Conservation (phyloP, 2,329 filamentous ascomycete genomes). For the Aspergillus spinulosporus region DNA sequence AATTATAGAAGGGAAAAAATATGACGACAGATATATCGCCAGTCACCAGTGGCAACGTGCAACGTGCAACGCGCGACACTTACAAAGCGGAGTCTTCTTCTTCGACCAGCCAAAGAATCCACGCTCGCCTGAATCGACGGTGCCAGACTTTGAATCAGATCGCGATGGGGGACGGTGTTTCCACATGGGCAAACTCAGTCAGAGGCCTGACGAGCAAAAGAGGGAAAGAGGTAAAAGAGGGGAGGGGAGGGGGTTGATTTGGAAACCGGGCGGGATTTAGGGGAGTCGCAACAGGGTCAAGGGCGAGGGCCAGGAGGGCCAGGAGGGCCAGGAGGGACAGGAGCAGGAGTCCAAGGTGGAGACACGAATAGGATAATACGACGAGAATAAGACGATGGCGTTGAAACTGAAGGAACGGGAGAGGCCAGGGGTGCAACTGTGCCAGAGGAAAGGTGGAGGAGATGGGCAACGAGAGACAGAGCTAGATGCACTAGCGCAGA, state of each 20-base stretch:
- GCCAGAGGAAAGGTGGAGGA: conserved; percentile 1
- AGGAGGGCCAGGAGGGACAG: not conserved
- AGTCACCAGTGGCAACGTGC: not conserved
- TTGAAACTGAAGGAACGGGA: conserved; percentile 13
- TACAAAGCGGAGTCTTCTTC: conserved; percentile 36
- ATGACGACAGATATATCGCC: not conserved
- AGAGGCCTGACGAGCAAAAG: conserved; percentile 20
- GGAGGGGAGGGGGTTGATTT: not conserved
- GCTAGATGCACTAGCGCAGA: conserved; percentile 8
- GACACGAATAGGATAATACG: not conserved
- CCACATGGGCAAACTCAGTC: conserved; percentile 36
- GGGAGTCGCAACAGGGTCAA: not conserved
- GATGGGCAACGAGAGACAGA: conserved; percentile 6
- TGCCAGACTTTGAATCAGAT: conserved; percentile 42
- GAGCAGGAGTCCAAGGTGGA: conserved; percentile 2
- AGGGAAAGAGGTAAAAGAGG: conserved; percentile 3
- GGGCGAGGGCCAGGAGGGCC: conserved; percentile 12
- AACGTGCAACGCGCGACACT: conserved; percentile 20
- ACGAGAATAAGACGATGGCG: conserved; percentile 4
- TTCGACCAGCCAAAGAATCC: conserved; percentile 39
- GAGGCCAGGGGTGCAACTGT: conserved; percentile 2
- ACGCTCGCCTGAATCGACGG: conserved; percentile 36
- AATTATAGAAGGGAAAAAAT: conserved; percentile 6
- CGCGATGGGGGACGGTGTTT: conserved; percentile 43
- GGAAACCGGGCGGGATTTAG: not conserved